These are phyloP conservation scores for Diplotaxis tenuifolia DNA, from an alignment of 345 rosid genomes.

Conservation along the genomic window DNA sequence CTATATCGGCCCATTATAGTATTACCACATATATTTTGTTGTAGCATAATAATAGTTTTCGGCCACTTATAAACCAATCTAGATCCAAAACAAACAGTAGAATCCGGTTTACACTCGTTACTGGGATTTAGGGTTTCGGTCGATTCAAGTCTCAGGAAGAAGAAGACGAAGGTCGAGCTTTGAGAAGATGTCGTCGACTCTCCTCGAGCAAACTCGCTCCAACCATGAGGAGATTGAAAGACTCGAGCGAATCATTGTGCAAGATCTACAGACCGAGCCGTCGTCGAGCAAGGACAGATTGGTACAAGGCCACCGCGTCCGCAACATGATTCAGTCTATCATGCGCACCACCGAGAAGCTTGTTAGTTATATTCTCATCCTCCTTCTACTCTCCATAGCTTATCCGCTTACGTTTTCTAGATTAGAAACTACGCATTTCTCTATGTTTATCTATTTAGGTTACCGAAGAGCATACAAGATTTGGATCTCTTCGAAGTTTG, in stretches of 20 bases:
- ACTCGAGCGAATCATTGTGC: slow-evolving; percentile 75
- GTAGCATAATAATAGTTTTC: too few species aligned
- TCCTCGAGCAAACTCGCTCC: slow-evolving; percentile 82
- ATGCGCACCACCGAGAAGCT: slow-evolving; percentile 61
- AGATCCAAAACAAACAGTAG: too few species aligned
- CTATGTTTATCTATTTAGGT: too few species aligned
- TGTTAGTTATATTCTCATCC: slow-evolving; percentile 37
- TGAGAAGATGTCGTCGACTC: slow-evolving; percentile 83
- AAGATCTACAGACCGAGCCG: slow-evolving; percentile 87
- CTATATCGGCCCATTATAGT: neutral
- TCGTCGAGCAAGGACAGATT: slow-evolving; percentile 64
- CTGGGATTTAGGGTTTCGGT: slow-evolving; percentile 24
- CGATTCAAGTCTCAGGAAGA: neutral
- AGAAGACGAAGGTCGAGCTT: slow-evolving; percentile 1
- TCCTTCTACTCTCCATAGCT: neutral
- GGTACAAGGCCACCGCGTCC: slow-evolving; percentile 90
- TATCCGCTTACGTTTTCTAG: neutral
- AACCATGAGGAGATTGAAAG: slow-evolving; percentile 91
- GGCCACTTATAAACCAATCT: too few species aligned
- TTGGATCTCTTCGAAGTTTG: neutral
- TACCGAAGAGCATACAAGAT: too few species aligned
- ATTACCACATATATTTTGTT: too few species aligned
- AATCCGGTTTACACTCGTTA: neutral
- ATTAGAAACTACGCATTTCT: too few species aligned
- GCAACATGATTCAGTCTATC: slow-evolving; percentile 69